These are phyloP conservation scores for Karstenula rhodostoma DNA, from an alignment of 2,329 filamentous ascomycete genomes.

Conservation along the genomic window DNA sequence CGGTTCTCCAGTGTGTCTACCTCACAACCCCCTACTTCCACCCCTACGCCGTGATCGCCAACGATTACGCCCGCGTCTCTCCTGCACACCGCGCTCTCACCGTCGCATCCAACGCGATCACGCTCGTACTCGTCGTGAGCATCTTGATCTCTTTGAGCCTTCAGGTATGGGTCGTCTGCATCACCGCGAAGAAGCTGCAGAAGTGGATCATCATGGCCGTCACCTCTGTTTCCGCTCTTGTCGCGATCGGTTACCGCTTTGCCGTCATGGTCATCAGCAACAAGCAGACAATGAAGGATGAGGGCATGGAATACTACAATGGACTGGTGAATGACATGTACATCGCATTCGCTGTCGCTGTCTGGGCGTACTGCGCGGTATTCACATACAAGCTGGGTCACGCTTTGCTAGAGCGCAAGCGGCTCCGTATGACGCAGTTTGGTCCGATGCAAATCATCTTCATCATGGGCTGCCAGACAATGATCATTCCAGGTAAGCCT, in stretches of 20 bases:
- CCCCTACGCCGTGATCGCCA: constrained; percentile 67
- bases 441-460: constrained; percentile 73
- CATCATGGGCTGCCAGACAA: constrained; percentile 72
- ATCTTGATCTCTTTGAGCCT: constrained; percentile 68
- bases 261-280: constrained; percentile 60
- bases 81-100: constrained; percentile 55
- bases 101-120: constrained; percentile 59
- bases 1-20: constrained; percentile 64
- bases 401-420: constrained; percentile 64
- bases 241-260: constrained; percentile 63
- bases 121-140: constrained; percentile 61
- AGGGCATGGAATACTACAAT: constrained; percentile 33
- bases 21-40: constrained; percentile 68
- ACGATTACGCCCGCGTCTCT: constrained; percentile 63
- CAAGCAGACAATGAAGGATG: constrained; percentile 47
- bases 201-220: constrained; percentile 56
- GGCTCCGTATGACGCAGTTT: constrained; percentile 66
- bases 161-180: constrained; percentile 70
- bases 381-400: constrained; percentile 69
- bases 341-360: constrained; percentile 63
- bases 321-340: constrained; percentile 50
- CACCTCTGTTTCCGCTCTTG: constrained; percentile 59
- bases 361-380: constrained; percentile 69
- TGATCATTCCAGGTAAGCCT: constrained; percentile 67
- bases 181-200: constrained; percentile 55